Evolutionary conservation across 495 filamentous ascomycete genomes (phyloP), one percentile per base, ranked within the genome.

Genomic region (Lineolata rhizophorae): DNA sequence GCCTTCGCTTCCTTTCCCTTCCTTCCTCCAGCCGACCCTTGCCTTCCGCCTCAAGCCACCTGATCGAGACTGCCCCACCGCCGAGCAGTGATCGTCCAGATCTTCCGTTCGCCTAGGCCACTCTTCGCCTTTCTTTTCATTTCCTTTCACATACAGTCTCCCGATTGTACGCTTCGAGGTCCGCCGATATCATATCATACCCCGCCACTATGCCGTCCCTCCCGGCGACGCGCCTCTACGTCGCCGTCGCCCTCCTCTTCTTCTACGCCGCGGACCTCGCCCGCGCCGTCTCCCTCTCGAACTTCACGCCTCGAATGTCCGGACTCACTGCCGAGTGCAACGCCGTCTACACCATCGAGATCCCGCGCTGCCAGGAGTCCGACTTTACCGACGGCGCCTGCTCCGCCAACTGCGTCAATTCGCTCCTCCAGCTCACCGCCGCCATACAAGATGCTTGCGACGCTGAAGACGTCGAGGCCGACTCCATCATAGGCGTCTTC

Each of bases 401-500:
- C 37, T 36, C 22, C 20, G n/a, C 32, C 4, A 8, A 31, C 2
- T 46, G 43, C 32, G 31, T 46, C 4, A 11, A 20, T 3, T 36
- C 36, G 1, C 37, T 46, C 13, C n/a, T 38, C 21, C 12, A 18
- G 14, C 37, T 46, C 26, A 10, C 19, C 18, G 6, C 34, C 5
- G 13, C 8, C 1, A 32, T 46, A 18, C 30, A 3, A 14, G 18
- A 17, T 13, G 12, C 18, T 3, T 46, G 43, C 31, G 22, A 4
- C 0, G 8, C 27, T 16, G 40, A 27, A 16, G 31, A 40, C 22
- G 43, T 43, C 3, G 25, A 36, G n/a, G 39, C 39, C 12, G 34
- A 21, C 4, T 30, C 28, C 18, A 40, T 46, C 21, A 33, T 46
- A 10, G 40, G 40, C 1, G 34, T 43, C 0, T 46, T 46, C 26